Evolutionary conservation across 169 alveolate species (phyloP), one percentile per base, ranked within the genome.

Genomic region (Cardiosporidium cionae): DNA sequence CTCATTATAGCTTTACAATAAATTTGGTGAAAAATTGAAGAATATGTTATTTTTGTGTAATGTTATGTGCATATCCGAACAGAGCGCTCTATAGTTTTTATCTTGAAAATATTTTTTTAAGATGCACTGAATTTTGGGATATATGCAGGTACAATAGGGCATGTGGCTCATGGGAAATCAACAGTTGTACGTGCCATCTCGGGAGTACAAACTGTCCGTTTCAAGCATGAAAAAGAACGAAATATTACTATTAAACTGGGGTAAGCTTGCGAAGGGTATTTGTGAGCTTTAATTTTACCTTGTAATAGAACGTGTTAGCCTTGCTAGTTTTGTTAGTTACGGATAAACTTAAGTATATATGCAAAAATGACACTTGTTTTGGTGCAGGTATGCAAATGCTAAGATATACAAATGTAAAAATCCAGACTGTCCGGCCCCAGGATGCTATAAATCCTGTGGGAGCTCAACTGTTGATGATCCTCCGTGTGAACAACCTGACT

Each of bases 131-230:
- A n/a, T n/a, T n/a, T n/a, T n/a, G n/a, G n/a, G n/a, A n/a, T n/a
- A n/a, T n/a, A n/a, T n/a, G 53, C 73, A 54, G 99, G 99, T 22
- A 98, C 99, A 37, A 98, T 98, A 77, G 99, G 99, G 4, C 99
- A 98, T 84, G 99, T 97, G 82, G 99, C 99, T 5, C 99, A 97
- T 84, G 99, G 99, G n/a, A 97, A 97, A 85, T 95, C 99, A 4
- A 97, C 99, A 0, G 93, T 96, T 23, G 99, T 98, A 29, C 88
- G 93, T 63, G 98, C 98, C 7, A 91, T 98, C 32, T 93, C 99
- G 7, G 98, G 99, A 29, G 97, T 93, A 1, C 96, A 92, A 78
- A 96, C 99, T 1, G 97, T 96, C 22, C 86, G 96, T 22, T 95
- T 93, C 87, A 94, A 94, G 80, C 94, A 90, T 72, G 99, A 96